These are phyloP conservation scores for Chloris gayana DNA, from an alignment of 176 grass and related monocot genomes.

Conservation along the genomic window DNA sequence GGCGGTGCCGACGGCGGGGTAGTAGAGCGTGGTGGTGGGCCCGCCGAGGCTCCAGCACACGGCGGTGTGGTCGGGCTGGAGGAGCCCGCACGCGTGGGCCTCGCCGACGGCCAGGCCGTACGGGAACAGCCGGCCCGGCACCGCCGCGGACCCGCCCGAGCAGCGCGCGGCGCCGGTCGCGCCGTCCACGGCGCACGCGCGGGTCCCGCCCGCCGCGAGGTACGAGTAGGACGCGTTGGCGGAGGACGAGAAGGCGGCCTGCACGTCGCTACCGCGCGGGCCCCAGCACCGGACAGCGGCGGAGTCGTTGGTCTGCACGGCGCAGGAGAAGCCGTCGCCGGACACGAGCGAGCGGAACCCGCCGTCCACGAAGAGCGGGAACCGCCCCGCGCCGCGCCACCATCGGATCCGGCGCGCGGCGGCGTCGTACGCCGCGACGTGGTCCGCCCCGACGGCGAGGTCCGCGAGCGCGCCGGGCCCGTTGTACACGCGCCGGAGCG, in stretches of 20 bases:
- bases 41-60: slow-evolving; percentile 72
- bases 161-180: slow-evolving; percentile 43
- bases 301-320: slow-evolving; percentile 25
- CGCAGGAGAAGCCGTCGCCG: slow-evolving; percentile 74
- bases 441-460: slow-evolving; percentile 64
- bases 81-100: slow-evolving; percentile 66
- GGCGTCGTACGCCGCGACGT: slow-evolving; percentile 60
- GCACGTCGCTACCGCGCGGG: slow-evolving; percentile 14
- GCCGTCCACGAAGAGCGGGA: not conserved
- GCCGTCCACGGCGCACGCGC: slow-evolving; percentile 48
- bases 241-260: slow-evolving; percentile 23
- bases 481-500: slow-evolving; percentile 57
- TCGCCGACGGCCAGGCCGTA: slow-evolving; percentile 64
- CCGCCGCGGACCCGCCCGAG: not conserved
- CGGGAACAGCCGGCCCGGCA: slow-evolving; percentile 32
- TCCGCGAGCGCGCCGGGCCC: not conserved
- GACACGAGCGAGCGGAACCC: slow-evolving; percentile 64
- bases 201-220: slow-evolving; percentile 57
- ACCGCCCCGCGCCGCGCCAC: slow-evolving; percentile 47
- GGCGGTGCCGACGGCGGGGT: slow-evolving; percentile 16
- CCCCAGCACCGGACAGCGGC: slow-evolving; percentile 76
- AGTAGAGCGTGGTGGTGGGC: not conserved
- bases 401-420: slow-evolving; percentile 35
- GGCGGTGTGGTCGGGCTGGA: slow-evolving; percentile 44
- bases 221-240: not conserved